These are phyloP conservation scores for Lipomyces oligophaga DNA, from an alignment of 805 yeast species.

Conservation along the genomic window DNA sequence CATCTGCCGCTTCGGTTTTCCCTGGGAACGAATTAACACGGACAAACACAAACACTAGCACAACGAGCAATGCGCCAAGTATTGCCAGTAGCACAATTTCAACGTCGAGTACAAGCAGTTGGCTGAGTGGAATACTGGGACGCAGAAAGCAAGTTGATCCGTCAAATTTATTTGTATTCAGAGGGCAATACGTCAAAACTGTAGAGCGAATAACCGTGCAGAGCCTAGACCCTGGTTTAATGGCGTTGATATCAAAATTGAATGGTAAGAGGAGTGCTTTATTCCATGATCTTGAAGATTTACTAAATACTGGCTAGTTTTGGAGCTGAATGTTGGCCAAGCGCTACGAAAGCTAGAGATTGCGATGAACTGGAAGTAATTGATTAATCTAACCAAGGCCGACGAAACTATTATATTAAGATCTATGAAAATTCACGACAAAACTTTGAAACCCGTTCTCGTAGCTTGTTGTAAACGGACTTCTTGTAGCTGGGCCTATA, in stretches of 20 bases:
- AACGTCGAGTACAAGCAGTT: constrained; percentile 20
- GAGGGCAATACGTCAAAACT: constrained; percentile 18
- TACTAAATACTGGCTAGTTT: constrained; percentile 3
- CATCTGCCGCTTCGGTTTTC: not conserved
- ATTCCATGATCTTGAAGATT: not conserved
- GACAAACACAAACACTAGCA: constrained; percentile 12
- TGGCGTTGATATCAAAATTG: constrained; percentile 25
- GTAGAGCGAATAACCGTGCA: constrained; percentile 27
- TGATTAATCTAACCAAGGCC: not conserved
- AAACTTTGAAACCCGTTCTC: constrained; percentile 1
- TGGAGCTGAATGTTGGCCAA: constrained; percentile 28
- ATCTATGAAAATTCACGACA: not conserved
- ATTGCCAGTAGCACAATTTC: constrained; percentile 13
- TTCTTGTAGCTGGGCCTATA: constrained; percentile 33
- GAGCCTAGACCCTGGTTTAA: constrained; percentile 26
- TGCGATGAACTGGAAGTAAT: constrained; percentile 27
- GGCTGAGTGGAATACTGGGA: constrained; percentile 20
- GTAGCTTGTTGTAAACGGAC: constrained; percentile 30
- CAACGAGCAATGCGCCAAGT: constrained; percentile 14
- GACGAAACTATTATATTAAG: not conserved
- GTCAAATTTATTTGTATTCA: constrained; percentile 10
- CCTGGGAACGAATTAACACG: constrained; percentile 14
- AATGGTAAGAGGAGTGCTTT: constrained; percentile 13
- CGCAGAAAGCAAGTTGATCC: constrained; percentile 17
- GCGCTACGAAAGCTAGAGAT: constrained; percentile 26